Conservation (phyloP, 192 early-diverging fungal genomes). For the Anaeromyces robustus region DNA sequence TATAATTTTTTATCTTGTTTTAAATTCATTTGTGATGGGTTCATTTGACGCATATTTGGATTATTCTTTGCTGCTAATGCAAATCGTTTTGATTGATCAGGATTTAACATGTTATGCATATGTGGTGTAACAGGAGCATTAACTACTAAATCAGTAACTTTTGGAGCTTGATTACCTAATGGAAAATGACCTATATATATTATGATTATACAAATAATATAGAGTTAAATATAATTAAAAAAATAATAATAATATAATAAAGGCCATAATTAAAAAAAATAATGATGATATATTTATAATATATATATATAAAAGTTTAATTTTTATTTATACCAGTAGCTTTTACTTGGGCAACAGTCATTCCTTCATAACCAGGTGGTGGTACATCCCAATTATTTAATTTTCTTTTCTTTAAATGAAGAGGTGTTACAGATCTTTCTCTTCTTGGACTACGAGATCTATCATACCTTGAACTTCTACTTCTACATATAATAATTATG, state of each 20-base stretch:
- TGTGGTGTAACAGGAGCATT: not conserved
- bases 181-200: constrained; percentile 51
- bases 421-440: constrained; percentile 40
- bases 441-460: not conserved
- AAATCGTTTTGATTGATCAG: constrained; percentile 7
- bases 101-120: not conserved
- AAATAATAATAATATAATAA: constrained; percentile 15
- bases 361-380: constrained; percentile 73
- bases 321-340: constrained; percentile 37
- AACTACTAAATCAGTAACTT: not conserved
- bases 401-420: constrained; percentile 61
- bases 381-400: constrained; percentile 85
- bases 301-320: too few species aligned
- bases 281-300: too few species aligned
- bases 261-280: constrained; percentile 1
- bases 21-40: constrained; percentile 29
- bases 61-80: constrained; percentile 30
- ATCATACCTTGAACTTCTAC: not conserved
- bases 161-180: constrained; percentile 41
- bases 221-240: too few species aligned
- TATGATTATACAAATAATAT: too few species aligned
- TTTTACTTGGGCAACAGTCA: constrained; percentile 77
- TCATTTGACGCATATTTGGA: constrained; percentile 25
- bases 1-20: constrained; percentile 78
- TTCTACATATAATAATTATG: not conserved